Evolutionary conservation across 140 eudicot genomes (phyloP).

Genomic region (Anethum foeniculum): DNA sequence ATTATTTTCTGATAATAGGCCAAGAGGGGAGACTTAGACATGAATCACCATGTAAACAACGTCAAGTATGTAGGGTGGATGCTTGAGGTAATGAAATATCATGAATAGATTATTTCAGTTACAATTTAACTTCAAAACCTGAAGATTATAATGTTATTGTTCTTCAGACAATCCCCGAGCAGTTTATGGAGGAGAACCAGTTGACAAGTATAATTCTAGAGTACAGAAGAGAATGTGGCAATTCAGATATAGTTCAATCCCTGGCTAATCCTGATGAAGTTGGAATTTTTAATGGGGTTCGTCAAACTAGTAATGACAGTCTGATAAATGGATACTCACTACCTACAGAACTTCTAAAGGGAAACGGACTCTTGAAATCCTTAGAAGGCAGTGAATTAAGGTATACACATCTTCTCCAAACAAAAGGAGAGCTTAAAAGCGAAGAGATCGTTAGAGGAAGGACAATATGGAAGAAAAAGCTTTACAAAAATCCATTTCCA

Average conservation of each 20-base stretch:
- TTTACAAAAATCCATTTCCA: constrained; percentile 19
- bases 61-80: constrained; percentile 48
- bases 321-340: constrained; percentile 23
- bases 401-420: constrained; percentile 61
- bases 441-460: constrained; percentile 76
- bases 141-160: neutral
- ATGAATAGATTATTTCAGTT: neutral
- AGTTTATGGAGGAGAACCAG: constrained; percentile 55
- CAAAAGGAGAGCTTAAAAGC: constrained; percentile 46
- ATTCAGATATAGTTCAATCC: constrained; percentile 63
- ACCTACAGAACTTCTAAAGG: constrained; percentile 26
- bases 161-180: constrained; percentile 51
- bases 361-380: constrained; percentile 32
- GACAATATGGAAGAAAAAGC: constrained; percentile 65
- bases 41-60: constrained; percentile 59
- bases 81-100: constrained; percentile 31
- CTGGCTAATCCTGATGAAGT: constrained; percentile 51
- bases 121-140: neutral
- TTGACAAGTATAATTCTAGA: constrained; percentile 43
- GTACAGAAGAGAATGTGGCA: constrained; percentile 75
- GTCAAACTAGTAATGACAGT: constrained; percentile 8
- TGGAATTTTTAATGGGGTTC: constrained; percentile 36
- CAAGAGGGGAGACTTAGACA: constrained; percentile 57
- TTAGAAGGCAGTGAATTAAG: constrained; percentile 30
- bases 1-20: constrained; percentile 28